Evolutionary conservation across 768 basidiomycete species (phyloP), one percentile per base, ranked within the genome.

Genomic region (Leccinellum albellum): DNA sequence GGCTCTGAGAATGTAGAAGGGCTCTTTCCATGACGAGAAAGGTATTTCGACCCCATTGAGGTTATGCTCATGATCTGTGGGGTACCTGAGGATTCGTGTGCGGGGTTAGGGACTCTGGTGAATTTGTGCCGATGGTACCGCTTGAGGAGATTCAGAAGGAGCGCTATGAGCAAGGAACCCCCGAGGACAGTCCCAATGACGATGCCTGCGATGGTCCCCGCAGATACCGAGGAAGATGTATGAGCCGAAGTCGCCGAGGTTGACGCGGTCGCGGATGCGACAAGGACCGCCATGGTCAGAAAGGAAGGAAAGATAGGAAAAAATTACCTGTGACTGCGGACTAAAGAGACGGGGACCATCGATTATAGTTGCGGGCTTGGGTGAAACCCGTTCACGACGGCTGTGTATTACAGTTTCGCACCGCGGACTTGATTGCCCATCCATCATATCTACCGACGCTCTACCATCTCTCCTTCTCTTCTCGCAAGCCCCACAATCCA

Each of bases 1-100:
- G 71, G 65, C 15, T 73, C 65, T 8, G 52, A 50, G 0, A 65
- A 69, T 14, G 60, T 24, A 10, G 69, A 70, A 31, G 50, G 56
- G 6, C 47, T 61, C 32, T 61, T 56, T 0, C 55, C 49, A 32
- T 60, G 69, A 48, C 20, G 48, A 20, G 33, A 4, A 35, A 55
- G 42, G 17, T 15, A 14, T 2, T 17, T 52, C 15, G 51, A 13
- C 28, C 17, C 35, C 10, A 21, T 21, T 2, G 49, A 46, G n/a
- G 42, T 33, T 21, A 15, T 17, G 12, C 47, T 57, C 10, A 57
- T 55, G 29, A 42, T 21, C 26, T 52, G 21, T 20, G 52, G 14
- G 15, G 47, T 32, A 10, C 44, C 40, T 6, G 15, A n/a, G 5
- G 50, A 15, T 46, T n/a, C 54, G 23, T 48, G 56, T 21, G 29